Percentiles rank a stretch among this genome's conserved stretches.
These are phyloP conservation scores for Tricholoma terreum DNA, from an alignment of 768 basidiomycete genomes.

Conservation along the genomic window DNA sequence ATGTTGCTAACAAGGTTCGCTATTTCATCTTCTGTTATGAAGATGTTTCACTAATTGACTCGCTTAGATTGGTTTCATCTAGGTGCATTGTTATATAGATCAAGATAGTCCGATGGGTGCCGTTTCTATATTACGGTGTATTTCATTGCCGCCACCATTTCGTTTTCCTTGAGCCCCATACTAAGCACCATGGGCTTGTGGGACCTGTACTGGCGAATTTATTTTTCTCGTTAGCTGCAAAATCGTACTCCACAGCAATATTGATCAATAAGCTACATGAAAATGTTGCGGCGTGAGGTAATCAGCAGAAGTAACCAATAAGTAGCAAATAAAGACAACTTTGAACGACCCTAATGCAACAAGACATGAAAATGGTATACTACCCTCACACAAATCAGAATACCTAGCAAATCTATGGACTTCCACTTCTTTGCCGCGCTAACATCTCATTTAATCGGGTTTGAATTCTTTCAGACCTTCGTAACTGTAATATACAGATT, in stretches of 20 bases:
- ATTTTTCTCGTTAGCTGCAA: no score
- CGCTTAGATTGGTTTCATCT: constrained; percentile 89
- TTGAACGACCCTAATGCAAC: background rate
- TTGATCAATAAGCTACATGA: no score
- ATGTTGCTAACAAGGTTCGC: constrained; percentile 94
- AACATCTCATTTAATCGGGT: background rate
- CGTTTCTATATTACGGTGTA: no score
- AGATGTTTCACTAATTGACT: background rate
- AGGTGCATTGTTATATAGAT: constrained; percentile 23
- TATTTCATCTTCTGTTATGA: background rate
- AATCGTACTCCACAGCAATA: no score
- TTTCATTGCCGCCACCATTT: no score
- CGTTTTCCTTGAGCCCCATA: no score
- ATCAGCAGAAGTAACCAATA: no score
- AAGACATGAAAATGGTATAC: background rate
- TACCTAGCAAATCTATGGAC: background rate
- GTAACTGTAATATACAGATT: background rate
- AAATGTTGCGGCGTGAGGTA: no score
- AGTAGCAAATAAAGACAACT: no score
- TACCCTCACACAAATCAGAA: background rate
- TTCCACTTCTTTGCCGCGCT: background rate
- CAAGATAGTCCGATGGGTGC: no score
- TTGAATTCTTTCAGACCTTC: background rate
- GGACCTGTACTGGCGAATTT: no score
- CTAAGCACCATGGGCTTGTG: no score